Percentiles rank a stretch among this genome's conserved stretches.
phyloP scores from a whole-genome alignment of 306 rosid species.

The Cicer bijugum region DNA sequence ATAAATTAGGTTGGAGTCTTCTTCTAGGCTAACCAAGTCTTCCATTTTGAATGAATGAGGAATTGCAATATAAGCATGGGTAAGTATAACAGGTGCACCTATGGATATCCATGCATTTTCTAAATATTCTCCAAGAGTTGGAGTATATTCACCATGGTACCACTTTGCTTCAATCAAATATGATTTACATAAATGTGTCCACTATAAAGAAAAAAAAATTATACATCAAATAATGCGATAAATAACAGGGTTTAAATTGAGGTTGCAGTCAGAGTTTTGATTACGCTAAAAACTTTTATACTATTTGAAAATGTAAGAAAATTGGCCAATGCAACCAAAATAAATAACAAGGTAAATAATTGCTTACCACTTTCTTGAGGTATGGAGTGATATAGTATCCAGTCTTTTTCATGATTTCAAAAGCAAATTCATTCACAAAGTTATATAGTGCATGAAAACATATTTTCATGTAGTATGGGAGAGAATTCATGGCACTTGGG shows the following conservation, averaged over 20 bases:
- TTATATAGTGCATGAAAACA: not conserved
- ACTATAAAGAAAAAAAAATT: not conserved
- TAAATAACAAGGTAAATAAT: not conserved
- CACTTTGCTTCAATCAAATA: not conserved
- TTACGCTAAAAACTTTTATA: too few species aligned
- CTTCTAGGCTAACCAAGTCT: not conserved
- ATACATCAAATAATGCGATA: too few species aligned
- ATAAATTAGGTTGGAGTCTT: conserved; percentile 1
- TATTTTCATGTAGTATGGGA: conserved; percentile 33
- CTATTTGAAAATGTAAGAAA: too few species aligned
- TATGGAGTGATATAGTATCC: not conserved
- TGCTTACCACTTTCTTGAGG: not conserved
- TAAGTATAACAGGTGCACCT: too few species aligned
- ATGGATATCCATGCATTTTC: too few species aligned
- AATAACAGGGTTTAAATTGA: too few species aligned
- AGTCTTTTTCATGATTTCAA: not conserved
- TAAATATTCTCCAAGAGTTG: not conserved
- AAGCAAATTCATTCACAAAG: conserved; percentile 8
- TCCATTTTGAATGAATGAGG: conserved; percentile 20
- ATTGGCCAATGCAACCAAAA: too few species aligned
- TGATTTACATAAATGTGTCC: not conserved
- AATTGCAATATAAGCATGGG: not conserved
- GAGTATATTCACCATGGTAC: not conserved
- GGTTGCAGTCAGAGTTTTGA: too few species aligned
- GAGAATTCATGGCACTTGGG: not conserved